Evolutionary conservation across 1,284 basidiomycete species (phyloP).

Genomic region (Papiliotrema fonsecae): DNA sequence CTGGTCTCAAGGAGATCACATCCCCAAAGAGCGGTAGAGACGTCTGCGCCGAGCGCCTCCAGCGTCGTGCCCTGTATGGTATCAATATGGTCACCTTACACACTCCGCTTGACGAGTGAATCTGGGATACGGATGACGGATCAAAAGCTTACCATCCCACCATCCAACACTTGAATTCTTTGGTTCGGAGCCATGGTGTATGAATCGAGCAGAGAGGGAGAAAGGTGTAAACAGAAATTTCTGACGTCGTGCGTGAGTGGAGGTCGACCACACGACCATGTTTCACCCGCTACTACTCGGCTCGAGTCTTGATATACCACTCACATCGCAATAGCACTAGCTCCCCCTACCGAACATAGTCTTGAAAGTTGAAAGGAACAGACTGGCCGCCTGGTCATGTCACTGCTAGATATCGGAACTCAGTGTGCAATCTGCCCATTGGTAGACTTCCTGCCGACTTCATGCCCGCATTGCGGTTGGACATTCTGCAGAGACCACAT

Average conservation of each 20-base stretch:
- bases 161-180: slow-evolving; percentile 6
- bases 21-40: slow-evolving; percentile 64
- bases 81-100: not conserved
- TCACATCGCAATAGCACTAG: too few relatives aligned
- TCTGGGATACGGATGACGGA: not conserved
- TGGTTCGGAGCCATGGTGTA: not conserved
- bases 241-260: not conserved
- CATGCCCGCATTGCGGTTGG: slow-evolving; percentile 25
- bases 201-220: not conserved
- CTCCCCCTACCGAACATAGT: too few relatives aligned
- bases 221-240: not conserved
- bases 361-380: not conserved
- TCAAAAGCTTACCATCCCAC: slow-evolving; percentile 6
- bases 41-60: slow-evolving; percentile 57
- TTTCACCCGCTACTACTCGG: too few relatives aligned
- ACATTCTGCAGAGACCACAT: slow-evolving; percentile 35
- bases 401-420: slow-evolving; percentile 30
- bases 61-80: slow-evolving; percentile 60
- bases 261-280: too few relatives aligned
- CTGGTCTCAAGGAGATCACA: slow-evolving; percentile 56
- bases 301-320: too few relatives aligned
- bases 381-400: slow-evolving; percentile 20
- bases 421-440: slow-evolving; percentile 27
- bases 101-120: not conserved
- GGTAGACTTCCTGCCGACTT: slow-evolving; percentile 42